phyloP scores from a whole-genome alignment of 2,329 filamentous ascomycete genomes.

The Macrophomina phaseolina region DNA sequence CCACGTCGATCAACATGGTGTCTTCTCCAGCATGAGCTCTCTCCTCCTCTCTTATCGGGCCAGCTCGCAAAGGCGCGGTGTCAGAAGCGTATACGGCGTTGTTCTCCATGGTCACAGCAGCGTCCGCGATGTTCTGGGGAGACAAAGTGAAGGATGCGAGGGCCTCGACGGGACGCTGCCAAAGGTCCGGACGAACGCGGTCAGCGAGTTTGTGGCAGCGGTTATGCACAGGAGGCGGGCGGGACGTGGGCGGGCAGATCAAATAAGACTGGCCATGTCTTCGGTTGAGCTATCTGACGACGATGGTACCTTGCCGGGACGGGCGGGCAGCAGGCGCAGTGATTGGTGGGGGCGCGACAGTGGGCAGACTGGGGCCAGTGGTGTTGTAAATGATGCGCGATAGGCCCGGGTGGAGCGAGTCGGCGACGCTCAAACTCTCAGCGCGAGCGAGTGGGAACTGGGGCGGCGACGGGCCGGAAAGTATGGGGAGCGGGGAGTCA shows the following conservation, averaged over 20 bases:
- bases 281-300: neutral
- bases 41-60: constrained; percentile 24
- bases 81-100: constrained; percentile 41
- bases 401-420: constrained; percentile 2
- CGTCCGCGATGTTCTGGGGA: neutral
- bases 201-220: neutral
- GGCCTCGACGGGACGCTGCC: neutral
- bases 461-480: constrained; percentile 6
- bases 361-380: constrained; percentile 8
- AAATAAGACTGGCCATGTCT: constrained; percentile 21
- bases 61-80: constrained; percentile 34
- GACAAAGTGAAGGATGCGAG: neutral
- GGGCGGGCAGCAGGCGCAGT: neutral
- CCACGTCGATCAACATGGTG: constrained; percentile 56
- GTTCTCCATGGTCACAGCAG: constrained; percentile 28
- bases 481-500: constrained; percentile 17
- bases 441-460: neutral
- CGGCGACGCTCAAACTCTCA: constrained; percentile 10
- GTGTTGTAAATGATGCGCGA: constrained; percentile 16
- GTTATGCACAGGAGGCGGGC: neutral
- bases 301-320: neutral
- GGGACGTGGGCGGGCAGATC: constrained; percentile 5
- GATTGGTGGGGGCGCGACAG: neutral
- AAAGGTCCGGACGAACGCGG: neutral
- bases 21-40: constrained; percentile 27